Base-by-base conservation (phyloP, 257 asterid species). In the Jacaranda copaia region DNA sequence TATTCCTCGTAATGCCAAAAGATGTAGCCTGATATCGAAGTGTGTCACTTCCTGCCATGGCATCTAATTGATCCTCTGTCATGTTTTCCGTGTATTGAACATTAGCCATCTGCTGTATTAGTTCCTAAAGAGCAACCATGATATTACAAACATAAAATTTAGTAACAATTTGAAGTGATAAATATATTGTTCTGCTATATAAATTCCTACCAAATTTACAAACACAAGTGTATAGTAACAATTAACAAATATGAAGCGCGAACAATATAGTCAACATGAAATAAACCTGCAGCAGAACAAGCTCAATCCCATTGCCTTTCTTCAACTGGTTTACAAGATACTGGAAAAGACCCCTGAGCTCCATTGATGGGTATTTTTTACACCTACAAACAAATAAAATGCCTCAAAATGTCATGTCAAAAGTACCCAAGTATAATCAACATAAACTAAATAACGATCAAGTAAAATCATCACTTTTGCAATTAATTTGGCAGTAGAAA, bases 21-120 rank as follows among this genome's bases (percentile, higher is more conserved):
- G 99, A 93, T 25, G 99, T 96, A 53, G 97, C 98, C 86, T 96
- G 99, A 86, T 93, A 96, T 15, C 99, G 99, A 58, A 96, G 98
- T 9, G 97, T 91, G 40, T 96, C 99, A 84, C 99, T 91, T 85
- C 98, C 99, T 68, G 98, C 92, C 99, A 96, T 93, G 69, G 99
- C 94, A 87, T 96, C 99, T 81, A 96, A 85, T 72, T 96, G 98
- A 65, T 96, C 99, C 88, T 96, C 99, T 0, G 99, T 96, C 98
- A 96, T 93, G 88, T 96, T 96, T 86, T 96, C 99, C 6, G 98
- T 96, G 80, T 96, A 96, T 68, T 93, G 99, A 43, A 96, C 98
- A 81, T 96, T 96, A 19, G 99, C 99, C 99, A 96, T 96, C 87
- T 96, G 99, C 81, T 96, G 98, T 77, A 93, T 83, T 67, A 96